Percentiles rank a stretch among this genome's conserved stretches.
These are phyloP conservation scores for Fusarium tjaetaba DNA, from an alignment of 2,329 filamentous ascomycete species.

Conservation along the genomic window DNA sequence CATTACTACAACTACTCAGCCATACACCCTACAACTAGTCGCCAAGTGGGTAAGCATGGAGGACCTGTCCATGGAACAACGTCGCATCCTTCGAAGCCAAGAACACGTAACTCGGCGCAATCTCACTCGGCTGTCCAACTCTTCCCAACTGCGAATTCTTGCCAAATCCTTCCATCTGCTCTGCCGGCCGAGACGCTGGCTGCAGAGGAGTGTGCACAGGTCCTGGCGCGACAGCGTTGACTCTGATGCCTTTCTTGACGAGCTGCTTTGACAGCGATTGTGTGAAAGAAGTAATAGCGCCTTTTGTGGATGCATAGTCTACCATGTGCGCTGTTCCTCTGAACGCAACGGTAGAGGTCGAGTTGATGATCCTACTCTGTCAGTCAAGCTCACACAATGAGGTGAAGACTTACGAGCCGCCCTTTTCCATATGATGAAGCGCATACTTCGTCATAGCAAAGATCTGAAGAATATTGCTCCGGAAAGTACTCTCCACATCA, in stretches of 20 bases:
- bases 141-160: constrained; percentile 50
- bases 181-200: constrained; percentile 53
- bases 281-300: constrained; percentile 66
- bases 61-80: constrained; percentile 52
- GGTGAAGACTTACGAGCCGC: constrained; percentile 51
- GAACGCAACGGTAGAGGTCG: constrained; percentile 63
- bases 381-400: not conserved
- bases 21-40: constrained; percentile 39
- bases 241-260: constrained; percentile 65
- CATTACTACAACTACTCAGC: not conserved
- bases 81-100: constrained; percentile 53
- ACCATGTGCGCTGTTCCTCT: constrained; percentile 60
- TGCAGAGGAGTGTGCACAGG: constrained; percentile 58
- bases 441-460: constrained; percentile 69
- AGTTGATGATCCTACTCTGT: constrained; percentile 62
- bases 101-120: constrained; percentile 55
- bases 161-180: constrained; percentile 58
- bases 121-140: constrained; percentile 56
- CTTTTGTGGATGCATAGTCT: constrained; percentile 68
- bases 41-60: constrained; percentile 54
- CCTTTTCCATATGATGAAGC: constrained; percentile 63
- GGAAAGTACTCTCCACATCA: constrained; percentile 65
- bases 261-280: constrained; percentile 62
- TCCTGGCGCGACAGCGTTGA: constrained; percentile 58
- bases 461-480: constrained; percentile 66